Evolutionary conservation across 495 filamentous ascomycete species (phyloP).

Genomic region (Aspergillus hancockii): DNA sequence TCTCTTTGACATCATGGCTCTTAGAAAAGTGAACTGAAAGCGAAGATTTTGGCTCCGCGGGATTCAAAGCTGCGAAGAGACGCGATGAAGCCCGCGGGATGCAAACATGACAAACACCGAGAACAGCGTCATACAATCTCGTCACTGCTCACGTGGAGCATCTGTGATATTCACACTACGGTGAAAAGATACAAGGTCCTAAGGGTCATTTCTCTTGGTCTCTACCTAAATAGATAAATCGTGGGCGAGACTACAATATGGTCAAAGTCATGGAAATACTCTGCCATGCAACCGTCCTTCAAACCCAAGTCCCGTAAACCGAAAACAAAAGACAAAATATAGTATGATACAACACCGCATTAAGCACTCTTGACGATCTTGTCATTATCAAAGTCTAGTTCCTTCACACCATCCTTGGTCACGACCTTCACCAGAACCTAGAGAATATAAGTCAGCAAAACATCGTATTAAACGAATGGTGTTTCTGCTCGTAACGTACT

Average conservation of each 20-base stretch:
- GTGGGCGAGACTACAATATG: constrained; percentile 15
- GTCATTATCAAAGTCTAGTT: constrained; percentile 78
- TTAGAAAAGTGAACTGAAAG: constrained; percentile 11
- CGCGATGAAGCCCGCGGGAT: constrained; percentile 21
- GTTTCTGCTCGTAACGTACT: constrained; percentile 38
- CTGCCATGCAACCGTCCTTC: constrained; percentile 24
- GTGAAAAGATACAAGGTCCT: neutral
- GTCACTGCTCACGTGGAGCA: neutral
- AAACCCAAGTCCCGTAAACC: constrained; percentile 31
- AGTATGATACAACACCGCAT: constrained; percentile 50
- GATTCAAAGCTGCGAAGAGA: constrained; percentile 18
- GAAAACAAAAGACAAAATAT: constrained; percentile 22
- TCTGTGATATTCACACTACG: neutral
- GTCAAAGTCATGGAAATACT: constrained; percentile 20
- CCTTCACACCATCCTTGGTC: constrained; percentile 85
- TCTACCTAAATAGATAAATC: constrained; percentile 16
- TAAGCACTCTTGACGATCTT: constrained; percentile 69
- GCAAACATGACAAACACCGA: constrained; percentile 48
- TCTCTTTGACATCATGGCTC: constrained; percentile 68
- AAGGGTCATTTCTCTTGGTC: constrained; percentile 16
- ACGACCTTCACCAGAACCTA: constrained; percentile 85
- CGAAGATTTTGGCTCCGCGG: constrained; percentile 11
- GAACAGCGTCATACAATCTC: constrained; percentile 14
- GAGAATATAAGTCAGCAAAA: constrained; percentile 21
- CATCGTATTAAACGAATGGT: neutral